Conservation (phyloP, 441 rosid species). For the Capsella rubella region DNA sequence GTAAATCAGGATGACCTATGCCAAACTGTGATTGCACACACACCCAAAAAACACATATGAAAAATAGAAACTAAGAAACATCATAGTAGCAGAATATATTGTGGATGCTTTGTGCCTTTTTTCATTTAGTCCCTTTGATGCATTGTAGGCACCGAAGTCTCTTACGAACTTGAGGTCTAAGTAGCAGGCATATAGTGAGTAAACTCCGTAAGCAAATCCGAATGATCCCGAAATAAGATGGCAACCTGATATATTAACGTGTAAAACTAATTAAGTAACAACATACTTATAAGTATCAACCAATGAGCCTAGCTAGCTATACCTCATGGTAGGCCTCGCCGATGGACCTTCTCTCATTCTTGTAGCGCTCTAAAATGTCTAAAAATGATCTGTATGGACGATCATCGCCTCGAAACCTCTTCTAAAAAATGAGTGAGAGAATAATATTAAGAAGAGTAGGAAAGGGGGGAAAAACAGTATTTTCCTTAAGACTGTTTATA, state of each 20-base stretch:
- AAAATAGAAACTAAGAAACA: too few species aligned
- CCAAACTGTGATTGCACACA: too few species aligned
- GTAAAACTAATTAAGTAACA: conserved; percentile 19
- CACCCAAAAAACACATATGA: too few species aligned
- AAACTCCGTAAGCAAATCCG: conserved; percentile 88
- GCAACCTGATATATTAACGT: conserved; percentile 65
- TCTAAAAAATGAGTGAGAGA: conserved; percentile 52
- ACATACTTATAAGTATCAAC: conserved; percentile 34
- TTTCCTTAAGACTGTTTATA: background rate
- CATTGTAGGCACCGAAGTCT: too few species aligned
- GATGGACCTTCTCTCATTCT: conserved; percentile 86
- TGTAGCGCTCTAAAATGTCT: conserved; percentile 85
- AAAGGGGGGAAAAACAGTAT: background rate
- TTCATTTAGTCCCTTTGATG: too few species aligned
- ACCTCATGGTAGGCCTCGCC: conserved; percentile 89
- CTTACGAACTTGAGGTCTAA: too few species aligned
- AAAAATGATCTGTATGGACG: conserved; percentile 85
- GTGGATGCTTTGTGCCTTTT: too few species aligned
- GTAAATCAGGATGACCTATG: too few species aligned
- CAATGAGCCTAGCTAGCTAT: background rate
- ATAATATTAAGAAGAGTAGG: conserved; percentile 25
- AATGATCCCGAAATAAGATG: conserved; percentile 75
- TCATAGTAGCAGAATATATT: too few species aligned
- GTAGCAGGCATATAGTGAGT: conserved; percentile 67
- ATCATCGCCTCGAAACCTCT: conserved; percentile 83